Evolutionary conservation across 2,329 filamentous ascomycete species (phyloP).

Genomic region (Colletotrichum cereale): DNA sequence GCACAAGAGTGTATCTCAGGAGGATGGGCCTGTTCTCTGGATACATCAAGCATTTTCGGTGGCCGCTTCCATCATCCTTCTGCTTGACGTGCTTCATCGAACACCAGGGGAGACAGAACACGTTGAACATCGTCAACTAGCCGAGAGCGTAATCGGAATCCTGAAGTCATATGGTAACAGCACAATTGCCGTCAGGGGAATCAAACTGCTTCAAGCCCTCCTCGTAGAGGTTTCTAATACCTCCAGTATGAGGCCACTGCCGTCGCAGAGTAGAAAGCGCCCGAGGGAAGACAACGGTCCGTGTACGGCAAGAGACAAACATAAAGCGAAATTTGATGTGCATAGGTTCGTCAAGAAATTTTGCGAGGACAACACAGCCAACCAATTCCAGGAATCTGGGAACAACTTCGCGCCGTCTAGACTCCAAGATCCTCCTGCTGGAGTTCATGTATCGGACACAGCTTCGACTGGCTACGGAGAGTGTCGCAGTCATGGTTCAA

Average conservation of each 20-base stretch:
- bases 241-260: background rate
- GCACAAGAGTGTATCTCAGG: conserved; percentile 41
- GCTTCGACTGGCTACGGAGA: background rate
- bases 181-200: conserved; percentile 53
- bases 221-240: conserved; percentile 39
- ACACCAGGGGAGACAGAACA: conserved; percentile 43
- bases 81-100: conserved; percentile 48
- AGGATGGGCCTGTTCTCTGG: conserved; percentile 45
- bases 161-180: conserved; percentile 51
- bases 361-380: conserved; percentile 42
- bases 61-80: conserved; percentile 47
- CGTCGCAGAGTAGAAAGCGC: conserved; percentile 10
- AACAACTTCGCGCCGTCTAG: conserved; percentile 5
- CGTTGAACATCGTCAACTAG: conserved; percentile 48
- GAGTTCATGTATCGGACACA: background rate
- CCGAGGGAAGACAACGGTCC: background rate
- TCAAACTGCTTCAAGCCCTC: conserved; percentile 52
- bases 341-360: conserved; percentile 47
- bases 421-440: background rate
- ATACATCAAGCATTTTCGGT: conserved; percentile 48
- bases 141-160: conserved; percentile 49
- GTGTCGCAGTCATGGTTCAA: background rate
- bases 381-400: background rate
- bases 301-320: background rate
- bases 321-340: conserved; percentile 43